These are phyloP conservation scores for Talaromyces islandicus DNA, from an alignment of 2,329 filamentous ascomycete species.

Conservation along the genomic window DNA sequence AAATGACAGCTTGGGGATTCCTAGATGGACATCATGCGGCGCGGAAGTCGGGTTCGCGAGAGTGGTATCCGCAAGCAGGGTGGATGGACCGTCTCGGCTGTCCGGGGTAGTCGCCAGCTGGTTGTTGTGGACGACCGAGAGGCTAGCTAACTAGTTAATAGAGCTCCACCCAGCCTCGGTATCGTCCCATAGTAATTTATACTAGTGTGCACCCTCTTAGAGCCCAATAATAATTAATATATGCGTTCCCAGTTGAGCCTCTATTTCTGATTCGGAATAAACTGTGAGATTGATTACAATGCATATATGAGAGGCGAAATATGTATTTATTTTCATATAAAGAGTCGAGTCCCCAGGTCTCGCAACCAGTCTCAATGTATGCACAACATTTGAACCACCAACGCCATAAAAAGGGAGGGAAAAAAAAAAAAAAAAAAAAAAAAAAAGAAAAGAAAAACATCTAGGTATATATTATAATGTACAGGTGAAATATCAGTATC, in stretches of 20 bases:
- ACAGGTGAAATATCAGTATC: neutral
- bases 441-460: neutral
- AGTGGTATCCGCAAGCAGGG: neutral
- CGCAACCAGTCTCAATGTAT: neutral
- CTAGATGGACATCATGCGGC: neutral
- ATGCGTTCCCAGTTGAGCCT: too few species aligned
- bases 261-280: neutral
- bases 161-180: neutral
- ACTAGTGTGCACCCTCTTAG: neutral
- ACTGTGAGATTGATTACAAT: neutral
- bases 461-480: neutral
- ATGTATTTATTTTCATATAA: neutral
- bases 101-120: neutral
- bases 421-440: neutral
- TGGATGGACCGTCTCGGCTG: neutral
- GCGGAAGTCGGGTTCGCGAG: neutral
- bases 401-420: neutral
- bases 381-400: neutral
- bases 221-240: neutral
- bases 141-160: too few species aligned
- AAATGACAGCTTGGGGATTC: neutral
- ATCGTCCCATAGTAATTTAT: neutral
- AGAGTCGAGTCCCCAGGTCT: neutral
- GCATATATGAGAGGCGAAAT: neutral
- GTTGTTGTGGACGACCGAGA: neutral